Conservation (phyloP, 257 asterid genomes). For the Capsicum rhomboideum region DNA sequence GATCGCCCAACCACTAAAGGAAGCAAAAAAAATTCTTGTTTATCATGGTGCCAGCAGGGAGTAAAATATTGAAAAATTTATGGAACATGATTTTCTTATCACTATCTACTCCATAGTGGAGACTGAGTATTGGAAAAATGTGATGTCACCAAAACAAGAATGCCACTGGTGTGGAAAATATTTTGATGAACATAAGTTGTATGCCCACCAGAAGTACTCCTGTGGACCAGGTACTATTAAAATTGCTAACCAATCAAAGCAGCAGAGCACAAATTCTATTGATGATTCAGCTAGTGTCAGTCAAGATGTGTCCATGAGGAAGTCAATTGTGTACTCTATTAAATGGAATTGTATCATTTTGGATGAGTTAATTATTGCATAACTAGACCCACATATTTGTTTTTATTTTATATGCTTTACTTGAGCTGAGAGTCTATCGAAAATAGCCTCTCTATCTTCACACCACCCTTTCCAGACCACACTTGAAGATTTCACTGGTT, state of each 20-base stretch:
- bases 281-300: conserved; percentile 25
- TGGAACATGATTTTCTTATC: conserved; percentile 71
- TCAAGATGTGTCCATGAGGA: conserved; percentile 17
- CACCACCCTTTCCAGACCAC: too few species aligned
- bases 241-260: conserved; percentile 73
- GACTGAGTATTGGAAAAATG: conserved; percentile 63
- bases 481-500: too few species aligned
- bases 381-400: not conserved
- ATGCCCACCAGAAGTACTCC: too few species aligned
- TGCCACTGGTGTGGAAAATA: too few species aligned
- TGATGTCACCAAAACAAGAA: conserved; percentile 83
- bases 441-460: not conserved
- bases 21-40: conserved; percentile 65
- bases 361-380: conserved; percentile 56
- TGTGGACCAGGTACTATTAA: too few species aligned
- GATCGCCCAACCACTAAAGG: conserved; percentile 64
- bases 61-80: conserved; percentile 36
- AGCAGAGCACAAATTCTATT: conserved; percentile 38
- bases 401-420: not conserved
- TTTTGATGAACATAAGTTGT: too few species aligned
- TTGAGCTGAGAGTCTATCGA: not conserved
- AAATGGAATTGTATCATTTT: conserved; percentile 72
- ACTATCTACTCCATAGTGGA: conserved; percentile 82
- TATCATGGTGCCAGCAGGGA: conserved; percentile 79
- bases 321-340: conserved; percentile 64